A percentile compares a stretch with the other conserved stretches of the same genome.
Evolutionary conservation across 106 monocot species (phyloP).

Genomic region (Dioscorea alata): DNA sequence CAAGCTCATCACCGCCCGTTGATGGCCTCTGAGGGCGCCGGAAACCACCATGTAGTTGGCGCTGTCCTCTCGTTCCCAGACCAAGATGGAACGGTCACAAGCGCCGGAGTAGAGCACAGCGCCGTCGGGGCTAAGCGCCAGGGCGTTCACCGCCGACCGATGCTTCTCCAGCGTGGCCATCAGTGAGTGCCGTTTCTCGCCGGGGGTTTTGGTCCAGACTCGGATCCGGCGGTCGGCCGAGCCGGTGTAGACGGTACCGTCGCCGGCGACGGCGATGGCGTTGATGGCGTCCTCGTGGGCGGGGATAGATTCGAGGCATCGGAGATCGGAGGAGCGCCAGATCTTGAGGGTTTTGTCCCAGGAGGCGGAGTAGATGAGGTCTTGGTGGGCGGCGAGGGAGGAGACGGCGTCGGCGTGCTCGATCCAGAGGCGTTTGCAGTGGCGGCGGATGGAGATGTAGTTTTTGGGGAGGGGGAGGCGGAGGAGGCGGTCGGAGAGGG

Average conservation of each 20-base stretch:
- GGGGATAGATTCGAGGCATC: slow-evolving; percentile 43
- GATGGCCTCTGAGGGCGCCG: slow-evolving; percentile 42
- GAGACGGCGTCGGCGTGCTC: slow-evolving; percentile 74
- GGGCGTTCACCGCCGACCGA: slow-evolving; percentile 61
- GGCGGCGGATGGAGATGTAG: slow-evolving; percentile 60
- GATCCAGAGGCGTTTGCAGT: slow-evolving; percentile 53
- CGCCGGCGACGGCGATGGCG: slow-evolving; percentile 47
- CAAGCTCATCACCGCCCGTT: slow-evolving; percentile 43
- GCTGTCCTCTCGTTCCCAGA: slow-evolving; percentile 52
- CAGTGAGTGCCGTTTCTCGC: slow-evolving; percentile 8
- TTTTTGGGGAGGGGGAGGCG: slow-evolving; percentile 51
- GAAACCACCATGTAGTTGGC: slow-evolving; percentile 28
- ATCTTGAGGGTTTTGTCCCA: slow-evolving; percentile 87
- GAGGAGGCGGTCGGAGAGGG: slow-evolving; percentile 43
- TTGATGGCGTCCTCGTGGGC: slow-evolving; percentile 88
- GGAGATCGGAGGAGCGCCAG: slow-evolving; percentile 41
- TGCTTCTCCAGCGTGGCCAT: slow-evolving; percentile 47
- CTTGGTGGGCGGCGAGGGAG: slow-evolving; percentile 28
- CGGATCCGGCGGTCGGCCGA: slow-evolving; percentile 61
- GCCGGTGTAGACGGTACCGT: slow-evolving; percentile 70
- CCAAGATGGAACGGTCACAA: slow-evolving; percentile 44
- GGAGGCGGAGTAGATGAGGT: slow-evolving; percentile 64
- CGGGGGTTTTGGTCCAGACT: slow-evolving; percentile 26
- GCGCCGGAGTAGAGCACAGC: slow-evolving; percentile 53
- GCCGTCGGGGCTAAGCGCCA: slow-evolving; percentile 46